Evolutionary conservation across 495 filamentous ascomycete species (phyloP).

Genomic region (Tuber magnatum): DNA sequence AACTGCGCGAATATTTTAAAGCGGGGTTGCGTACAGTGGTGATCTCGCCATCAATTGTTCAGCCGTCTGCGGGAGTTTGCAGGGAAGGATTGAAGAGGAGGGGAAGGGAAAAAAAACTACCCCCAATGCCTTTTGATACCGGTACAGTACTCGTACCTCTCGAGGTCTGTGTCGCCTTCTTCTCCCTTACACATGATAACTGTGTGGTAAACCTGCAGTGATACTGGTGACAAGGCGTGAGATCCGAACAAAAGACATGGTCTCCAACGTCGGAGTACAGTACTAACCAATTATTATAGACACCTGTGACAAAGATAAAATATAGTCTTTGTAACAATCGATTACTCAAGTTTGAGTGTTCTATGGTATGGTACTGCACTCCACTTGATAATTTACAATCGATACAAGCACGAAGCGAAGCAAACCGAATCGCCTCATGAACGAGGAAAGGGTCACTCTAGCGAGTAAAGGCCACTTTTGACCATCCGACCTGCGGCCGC

Average conservation of each 20-base stretch:
- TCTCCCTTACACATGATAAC: conserved; percentile 1
- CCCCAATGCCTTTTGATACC: neutral
- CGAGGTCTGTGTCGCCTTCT: conserved; percentile 9
- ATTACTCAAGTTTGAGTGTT: neutral
- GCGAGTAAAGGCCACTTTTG: neutral
- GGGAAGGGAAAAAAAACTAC: neutral
- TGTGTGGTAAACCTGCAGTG: neutral
- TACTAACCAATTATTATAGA: neutral
- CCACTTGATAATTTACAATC: neutral
- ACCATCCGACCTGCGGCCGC: neutral
- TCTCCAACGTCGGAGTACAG: neutral
- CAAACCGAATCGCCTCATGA: neutral
- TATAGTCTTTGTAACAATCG: neutral
- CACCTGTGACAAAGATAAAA: conserved; percentile 1
- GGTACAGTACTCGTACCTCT: neutral
- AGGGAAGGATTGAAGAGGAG: neutral
- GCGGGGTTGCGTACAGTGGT: conserved; percentile 18
- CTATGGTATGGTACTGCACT: neutral
- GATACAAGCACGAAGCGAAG: neutral
- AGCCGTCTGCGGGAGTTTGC: conserved; percentile 7
- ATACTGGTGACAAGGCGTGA: neutral
- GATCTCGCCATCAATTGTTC: conserved; percentile 26
- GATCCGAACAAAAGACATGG: neutral
- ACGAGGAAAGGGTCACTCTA: neutral
- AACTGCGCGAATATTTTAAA: conserved; percentile 4